phyloP scores from a whole-genome alignment of 768 basidiomycete genomes.

The Boletellus emodensis region DNA sequence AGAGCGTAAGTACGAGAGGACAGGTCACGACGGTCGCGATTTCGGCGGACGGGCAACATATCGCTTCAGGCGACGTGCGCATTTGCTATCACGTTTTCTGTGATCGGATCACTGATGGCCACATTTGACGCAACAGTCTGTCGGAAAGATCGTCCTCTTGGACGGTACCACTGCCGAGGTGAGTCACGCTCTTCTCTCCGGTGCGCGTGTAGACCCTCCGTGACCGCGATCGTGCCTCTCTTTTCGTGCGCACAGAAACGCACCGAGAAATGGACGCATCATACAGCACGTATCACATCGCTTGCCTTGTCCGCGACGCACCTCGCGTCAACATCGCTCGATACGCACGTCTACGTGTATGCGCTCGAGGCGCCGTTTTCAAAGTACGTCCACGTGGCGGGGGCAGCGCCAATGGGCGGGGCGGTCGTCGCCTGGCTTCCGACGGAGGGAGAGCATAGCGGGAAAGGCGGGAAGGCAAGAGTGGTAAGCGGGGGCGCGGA shows the following conservation, averaged over 20 bases:
- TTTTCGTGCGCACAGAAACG: slow-evolving; percentile 41
- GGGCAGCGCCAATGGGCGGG: slow-evolving; percentile 83
- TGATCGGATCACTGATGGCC: background rate
- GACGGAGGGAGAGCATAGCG: slow-evolving; percentile 5
- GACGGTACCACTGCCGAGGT: slow-evolving; percentile 61
- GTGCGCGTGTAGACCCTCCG: no score
- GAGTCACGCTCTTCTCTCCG: background rate
- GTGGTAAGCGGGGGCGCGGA: slow-evolving; percentile 79
- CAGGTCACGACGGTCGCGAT: slow-evolving; percentile 73
- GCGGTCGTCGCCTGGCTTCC: slow-evolving; percentile 73
- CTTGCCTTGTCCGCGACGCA: slow-evolving; percentile 48
- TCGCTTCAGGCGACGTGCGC: slow-evolving; percentile 86
- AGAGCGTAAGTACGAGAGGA: slow-evolving; percentile 56
- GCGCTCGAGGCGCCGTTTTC: slow-evolving; percentile 59
- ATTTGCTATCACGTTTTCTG: background rate
- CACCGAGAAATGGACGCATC: slow-evolving; percentile 81
- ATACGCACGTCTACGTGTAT: slow-evolving; percentile 90
- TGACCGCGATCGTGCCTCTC: no score
- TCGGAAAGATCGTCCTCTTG: slow-evolving; percentile 77
- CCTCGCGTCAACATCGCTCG: slow-evolving; percentile 86
- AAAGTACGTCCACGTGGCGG: slow-evolving; percentile 77
- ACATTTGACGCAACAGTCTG: slow-evolving; percentile 45
- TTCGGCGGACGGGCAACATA: slow-evolving; percentile 67
- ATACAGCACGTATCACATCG: slow-evolving; percentile 76
- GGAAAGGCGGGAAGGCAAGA: slow-evolving; percentile 30